These are phyloP conservation scores for Vitis labrusca DNA, from an alignment of 164 flowering plant genomes.

Conservation along the genomic window DNA sequence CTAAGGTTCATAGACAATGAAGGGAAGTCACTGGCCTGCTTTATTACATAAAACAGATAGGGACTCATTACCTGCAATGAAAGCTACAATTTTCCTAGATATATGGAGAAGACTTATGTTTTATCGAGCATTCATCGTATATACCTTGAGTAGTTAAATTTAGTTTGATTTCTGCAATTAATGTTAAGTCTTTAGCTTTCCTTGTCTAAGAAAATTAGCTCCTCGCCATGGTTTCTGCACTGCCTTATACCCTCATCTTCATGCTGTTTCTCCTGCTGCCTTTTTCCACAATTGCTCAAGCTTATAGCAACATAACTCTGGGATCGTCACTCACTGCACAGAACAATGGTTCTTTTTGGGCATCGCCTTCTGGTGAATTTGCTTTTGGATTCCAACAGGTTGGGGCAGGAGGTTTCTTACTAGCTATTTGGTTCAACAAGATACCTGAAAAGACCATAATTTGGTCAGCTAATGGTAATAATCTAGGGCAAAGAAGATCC, in stretches of 20 bases:
- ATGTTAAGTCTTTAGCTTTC: no score
- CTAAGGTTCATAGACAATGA: no score
- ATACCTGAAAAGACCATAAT: conserved; percentile 31
- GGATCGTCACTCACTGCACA: conserved; percentile 19
- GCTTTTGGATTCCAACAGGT: conserved; percentile 37
- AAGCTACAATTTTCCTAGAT: no score
- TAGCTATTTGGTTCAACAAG: conserved; percentile 38
- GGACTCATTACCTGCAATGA: no score
- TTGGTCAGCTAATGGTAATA: conserved; percentile 27
- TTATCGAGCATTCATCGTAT: no score
- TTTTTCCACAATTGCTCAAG: conserved; percentile 1
- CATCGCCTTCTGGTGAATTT: conserved; percentile 38
- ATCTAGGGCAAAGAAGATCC: conserved; percentile 24
- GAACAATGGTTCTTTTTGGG: conserved; percentile 15
- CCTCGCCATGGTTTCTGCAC: not conserved
- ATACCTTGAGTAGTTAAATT: no score
- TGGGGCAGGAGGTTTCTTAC: conserved; percentile 23
- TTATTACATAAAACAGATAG: no score
- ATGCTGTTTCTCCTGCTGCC: conserved; percentile 1
- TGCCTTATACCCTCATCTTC: not conserved
- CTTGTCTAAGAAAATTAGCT: no score
- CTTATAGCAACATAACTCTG: conserved; percentile 2
- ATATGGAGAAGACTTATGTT: no score
- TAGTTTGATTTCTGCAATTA: no score
- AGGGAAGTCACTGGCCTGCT: no score